Evolutionary conservation across 78 protist genomes (phyloP), one percentile per base, ranked within the genome.

Genomic region (Dictyostelium capitatum): DNA sequence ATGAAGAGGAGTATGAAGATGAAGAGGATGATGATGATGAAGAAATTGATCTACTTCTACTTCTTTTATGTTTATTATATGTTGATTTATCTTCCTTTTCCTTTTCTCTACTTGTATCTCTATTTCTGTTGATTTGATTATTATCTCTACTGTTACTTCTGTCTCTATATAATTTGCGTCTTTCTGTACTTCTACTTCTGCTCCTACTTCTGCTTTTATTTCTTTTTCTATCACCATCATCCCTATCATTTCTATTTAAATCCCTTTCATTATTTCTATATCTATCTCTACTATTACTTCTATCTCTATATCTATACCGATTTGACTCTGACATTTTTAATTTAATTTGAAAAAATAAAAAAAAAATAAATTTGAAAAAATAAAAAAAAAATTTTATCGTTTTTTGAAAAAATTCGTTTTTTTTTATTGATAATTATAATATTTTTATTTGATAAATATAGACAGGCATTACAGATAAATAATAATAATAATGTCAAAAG

Each of bases 31-130:
- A 56, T n/a, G 75, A 62, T 0, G 85, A 80, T 0, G 10, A 9
- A 59, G 85, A 80, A 59, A 15, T 12, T n/a, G 85, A 80, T 20
- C 57, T 46, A 56, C 46, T 23, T 56, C 83, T 79, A 56, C 15
- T n/a, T 79, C 50, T 80, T 77, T 48, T 77, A 46, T 87, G 28
- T 77, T 32, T 87, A 51, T 46, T 72, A 32, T 32, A 28, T 84
- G 32, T 65, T 37, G 73, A 74, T 57, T 30, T 53, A 51, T 62
- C 41, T 9, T 30, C 37, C 19, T 62, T 79, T 17, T 79, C 23
- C 17, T 8, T 56, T 15, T 32, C 64, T 37, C 23, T 28, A 54
- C 25, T 30, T 17, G 6, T 54, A 17, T 25, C 32, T 41, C 47
- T 47, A 12, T 47, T 30, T 14, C 30, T 30, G n/a, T 30, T 30